Base-by-base conservation (phyloP, 345 rosid genomes). In the Bruguiera sexangula region DNA sequence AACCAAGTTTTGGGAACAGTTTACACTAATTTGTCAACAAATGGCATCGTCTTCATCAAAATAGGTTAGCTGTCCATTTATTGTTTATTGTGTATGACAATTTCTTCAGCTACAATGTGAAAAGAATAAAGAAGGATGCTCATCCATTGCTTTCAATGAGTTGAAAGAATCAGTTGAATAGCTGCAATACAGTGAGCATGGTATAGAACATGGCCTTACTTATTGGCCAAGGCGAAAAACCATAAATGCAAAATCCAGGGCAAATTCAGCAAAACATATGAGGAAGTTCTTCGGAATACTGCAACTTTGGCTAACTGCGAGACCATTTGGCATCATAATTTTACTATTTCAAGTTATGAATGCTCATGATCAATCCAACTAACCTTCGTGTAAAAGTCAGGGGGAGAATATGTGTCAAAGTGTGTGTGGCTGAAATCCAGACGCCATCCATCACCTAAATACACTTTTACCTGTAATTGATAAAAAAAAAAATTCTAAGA, bases 371-470 rank as follows among this genome's bases (percentile, higher is more conserved):
- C 53, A 32, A 50, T 58, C 24, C 31, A 56, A 74, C 76, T 60
- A 75, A 85, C 93, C 79, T 82, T 88, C 55, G 89, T 71, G 74
- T 85, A 88, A 72, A 90, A 88, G 76, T 88, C 86, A 1, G 91
- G 93, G 39, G 92, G 82, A 13, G 96, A 88, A 79, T 85, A 84
- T 7, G 79, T 18, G 65, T 74, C 84, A 69, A 85, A 85, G 63
- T 85, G 78, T 16, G 82, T 79, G 66, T 60, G 70, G 32, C 80
- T 83, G 18, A 85, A 85, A 75, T 88, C 76, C 58, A 78, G 68
- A 60, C 85, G 77, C 90, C 96, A 90, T 65, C 93, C 96, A 63
- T 85, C 85, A 51, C 93, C 96, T 84, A 84, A 71, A 59, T 85
- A 90, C 20, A 88, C 83, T 79, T 82, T 90, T 37, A 85, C 86